Base-by-base conservation (phyloP, 257 asterid species). In the Plantago major region DNA sequence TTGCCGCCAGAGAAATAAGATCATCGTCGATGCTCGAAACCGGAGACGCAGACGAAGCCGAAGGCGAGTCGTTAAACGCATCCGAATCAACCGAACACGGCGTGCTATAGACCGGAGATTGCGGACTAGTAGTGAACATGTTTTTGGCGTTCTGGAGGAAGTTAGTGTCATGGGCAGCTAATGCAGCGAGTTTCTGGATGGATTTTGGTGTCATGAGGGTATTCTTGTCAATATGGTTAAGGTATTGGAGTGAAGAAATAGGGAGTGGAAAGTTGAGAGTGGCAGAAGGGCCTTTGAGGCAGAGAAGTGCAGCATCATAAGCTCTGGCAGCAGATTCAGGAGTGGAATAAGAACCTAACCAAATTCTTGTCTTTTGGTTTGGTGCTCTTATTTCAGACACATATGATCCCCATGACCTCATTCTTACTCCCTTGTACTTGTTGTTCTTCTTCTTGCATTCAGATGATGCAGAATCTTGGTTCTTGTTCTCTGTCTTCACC, bases 291-390 rank as follows among this genome's bases (percentile, higher is more conserved):
- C 96, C 96, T 51, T 81, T 90, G 3, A 90, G 87, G 67, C 97
- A 90, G 7, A 83, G 17, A 3, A 89, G 94, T 0, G 97, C 99
- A 4, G 96, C 99, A 62, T 92, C 99, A 42, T 92, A 92, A 26
- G 99, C 99, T 74, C 95, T 82, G 0, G 99, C 99, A 3, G 99
- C 99, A 10, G 96, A 95, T 69, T 92, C 99, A 0, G 99, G 79
- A 0, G 97, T 86, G 0, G 99, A 92, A 43, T 92, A 89, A 2
- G 99, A 92, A 4, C 99, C 99, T 17, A 92, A 55, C 99, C 99
- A 92, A 10, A 92, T 92, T 70, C 97, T 74, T 40, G 97, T 82
- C 48, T 92, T 92, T 16, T 86, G 99, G 65, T 92, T 89, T 0
- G 97, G 99, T 7, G 99, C 99, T 64, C 99, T 75, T 17, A 92